Base-by-base conservation (phyloP, 140 eudicot species). In the Bidens hawaiensis region DNA sequence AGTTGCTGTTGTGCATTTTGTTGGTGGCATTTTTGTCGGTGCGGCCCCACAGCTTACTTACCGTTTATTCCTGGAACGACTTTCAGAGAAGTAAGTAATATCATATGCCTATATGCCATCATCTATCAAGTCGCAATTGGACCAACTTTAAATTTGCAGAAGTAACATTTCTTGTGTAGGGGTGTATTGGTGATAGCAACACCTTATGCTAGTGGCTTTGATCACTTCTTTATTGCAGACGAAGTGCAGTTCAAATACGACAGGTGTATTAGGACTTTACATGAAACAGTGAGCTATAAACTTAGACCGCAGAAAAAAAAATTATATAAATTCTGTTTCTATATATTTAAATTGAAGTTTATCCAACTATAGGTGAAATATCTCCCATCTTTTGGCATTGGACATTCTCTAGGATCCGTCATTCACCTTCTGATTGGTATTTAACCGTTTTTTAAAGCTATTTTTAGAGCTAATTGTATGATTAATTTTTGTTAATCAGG, bases 31-130 rank as follows among this genome's bases (percentile, higher is more conserved):
- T 61, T 93, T 93, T 82, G 99, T 93, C 19, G 99, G 99, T 51
- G 99, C 99, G 50, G 99, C 99, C 50, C 99, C 99, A 51, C 99
- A 91, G 76, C 91, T 93, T 51, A 83, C 95, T 34, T 93, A 93
- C 49, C 96, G 95, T 28, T 57, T 87, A 70, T 87, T 93, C 76
- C 79, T 93, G 52, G 95, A 93, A 68, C 80, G 82, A 55, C 99
- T 93, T 64, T 81, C 94, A 65, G 94, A 91, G 63, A 80, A 76
- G 98, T 87, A 46, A 58, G 94, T 78, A 64, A 23, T 47, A 41
- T 57, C 58, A 25, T 42, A 49, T 42, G 31, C 26, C 25, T 41
- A 49, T 66, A 33, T 52, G 59, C 59, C 36, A 24, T 52, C 36
- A 54, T 54, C 9, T 54, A 26, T 54, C 17, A 15, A 24, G 61